phyloP scores from a whole-genome alignment of 306 rosid species.

The Cyclanthera cordifolia region DNA sequence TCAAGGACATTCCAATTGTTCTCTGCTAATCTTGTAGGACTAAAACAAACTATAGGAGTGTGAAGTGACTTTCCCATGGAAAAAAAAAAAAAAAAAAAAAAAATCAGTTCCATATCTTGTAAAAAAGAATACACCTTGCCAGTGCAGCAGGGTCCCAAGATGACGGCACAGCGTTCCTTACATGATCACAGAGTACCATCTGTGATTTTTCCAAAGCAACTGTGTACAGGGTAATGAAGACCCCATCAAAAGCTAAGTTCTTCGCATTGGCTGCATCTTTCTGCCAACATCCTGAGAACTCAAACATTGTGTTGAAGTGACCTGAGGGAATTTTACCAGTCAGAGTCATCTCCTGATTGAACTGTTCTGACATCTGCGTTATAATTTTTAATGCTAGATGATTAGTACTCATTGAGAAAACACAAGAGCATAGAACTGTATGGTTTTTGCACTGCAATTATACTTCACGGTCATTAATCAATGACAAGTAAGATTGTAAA shows the following conservation, averaged over 20 bases:
- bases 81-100: too few species aligned
- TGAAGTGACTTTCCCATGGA: too few species aligned
- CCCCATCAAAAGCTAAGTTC: slow-evolving; percentile 91
- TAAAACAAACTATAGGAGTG: neutral
- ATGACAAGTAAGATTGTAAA: neutral
- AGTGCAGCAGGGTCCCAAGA: slow-evolving; percentile 89
- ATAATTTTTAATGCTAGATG: slow-evolving; percentile 11
- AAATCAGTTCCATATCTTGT: neutral
- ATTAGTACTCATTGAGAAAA: neutral
- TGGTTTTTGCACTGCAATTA: neutral
- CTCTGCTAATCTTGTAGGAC: neutral
- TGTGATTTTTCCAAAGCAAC: slow-evolving; percentile 91
- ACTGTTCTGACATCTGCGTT: slow-evolving; percentile 95
- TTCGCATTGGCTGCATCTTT: slow-evolving; percentile 86
- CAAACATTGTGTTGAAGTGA: slow-evolving; percentile 87
- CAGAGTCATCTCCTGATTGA: slow-evolving; percentile 79
- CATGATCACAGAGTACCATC: slow-evolving; percentile 58
- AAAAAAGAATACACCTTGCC: slow-evolving; percentile 50
- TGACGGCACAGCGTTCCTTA: slow-evolving; percentile 72
- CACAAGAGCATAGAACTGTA: neutral
- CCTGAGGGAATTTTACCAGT: slow-evolving; percentile 96
- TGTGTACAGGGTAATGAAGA: slow-evolving; percentile 77
- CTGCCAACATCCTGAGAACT: slow-evolving; percentile 94
- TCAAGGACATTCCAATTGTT: neutral
- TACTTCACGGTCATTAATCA: neutral